A percentile compares a stretch with the other conserved stretches of the same genome.
Evolutionary conservation across 2,329 filamentous ascomycete genomes (phyloP).

Genomic region (Epichloe sp.): DNA sequence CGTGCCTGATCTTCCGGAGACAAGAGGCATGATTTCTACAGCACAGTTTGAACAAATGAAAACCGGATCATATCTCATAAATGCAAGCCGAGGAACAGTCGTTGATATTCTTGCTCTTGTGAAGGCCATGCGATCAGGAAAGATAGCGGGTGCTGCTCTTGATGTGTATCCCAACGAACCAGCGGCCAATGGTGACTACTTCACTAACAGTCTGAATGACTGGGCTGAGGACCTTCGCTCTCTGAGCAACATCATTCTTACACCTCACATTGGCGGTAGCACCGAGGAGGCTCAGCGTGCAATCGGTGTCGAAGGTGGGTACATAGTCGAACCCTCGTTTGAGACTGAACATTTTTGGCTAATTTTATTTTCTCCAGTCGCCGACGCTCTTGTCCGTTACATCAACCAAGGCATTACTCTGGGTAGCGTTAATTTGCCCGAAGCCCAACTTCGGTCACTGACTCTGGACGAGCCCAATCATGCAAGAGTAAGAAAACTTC

Average conservation of each 20-base stretch:
- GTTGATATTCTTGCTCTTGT: conserved; percentile 90
- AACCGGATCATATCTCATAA: conserved; percentile 84
- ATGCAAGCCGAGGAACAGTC: conserved; percentile 85
- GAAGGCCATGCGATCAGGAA: conserved; percentile 71
- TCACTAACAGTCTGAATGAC: conserved; percentile 66
- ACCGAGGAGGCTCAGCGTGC: conserved; percentile 96
- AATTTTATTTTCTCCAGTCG: conserved; percentile 36
- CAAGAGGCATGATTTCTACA: conserved; percentile 79
- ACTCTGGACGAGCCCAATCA: conserved; percentile 82
- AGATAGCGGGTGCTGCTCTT: conserved; percentile 85
- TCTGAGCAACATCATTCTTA: conserved; percentile 86
- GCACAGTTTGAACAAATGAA: conserved; percentile 81
- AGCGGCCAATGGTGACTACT: conserved; percentile 87
- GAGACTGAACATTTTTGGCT: neutral
- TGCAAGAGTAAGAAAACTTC: conserved; percentile 48
- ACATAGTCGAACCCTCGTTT: conserved; percentile 3
- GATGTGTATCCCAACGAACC: conserved; percentile 95
- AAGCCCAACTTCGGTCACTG: conserved; percentile 78
- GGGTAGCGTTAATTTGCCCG: conserved; percentile 93
- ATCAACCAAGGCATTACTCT: conserved; percentile 90
- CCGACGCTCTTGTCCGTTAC: conserved; percentile 76
- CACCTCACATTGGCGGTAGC: conserved; percentile 92
- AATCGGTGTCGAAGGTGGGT: conserved; percentile 70
- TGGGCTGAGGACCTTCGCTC: conserved; percentile 78
- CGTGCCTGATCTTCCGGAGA: conserved; percentile 87